Evolutionary conservation across 2,329 filamentous ascomycete genomes (phyloP), one percentile per base, ranked within the genome.

Genomic region (Rhinocladiella mackenziei): DNA sequence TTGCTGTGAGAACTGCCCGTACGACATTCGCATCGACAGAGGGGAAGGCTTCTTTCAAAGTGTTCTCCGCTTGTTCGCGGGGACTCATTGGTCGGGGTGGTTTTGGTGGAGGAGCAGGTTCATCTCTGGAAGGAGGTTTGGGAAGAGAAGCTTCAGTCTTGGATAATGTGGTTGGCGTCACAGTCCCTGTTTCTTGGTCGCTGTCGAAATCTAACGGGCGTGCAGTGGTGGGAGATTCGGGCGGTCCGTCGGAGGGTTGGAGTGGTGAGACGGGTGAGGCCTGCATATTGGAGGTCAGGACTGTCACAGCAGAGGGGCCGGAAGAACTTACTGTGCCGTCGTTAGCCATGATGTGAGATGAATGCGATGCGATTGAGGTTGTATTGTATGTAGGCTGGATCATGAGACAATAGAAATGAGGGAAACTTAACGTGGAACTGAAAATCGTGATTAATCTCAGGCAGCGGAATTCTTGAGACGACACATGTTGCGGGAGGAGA

Each of bases 1-100:
- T 97, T 10, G 92, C 92, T 17, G 78, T 76, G 53, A 98, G 70
- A 0, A 98, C 85, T 20, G 92, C 92, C 66, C 83, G 94, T 65
- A 98, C 78, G 34, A 98, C 84, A 32, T 80, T 65, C 5, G 70
- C 63, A 41, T 98, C 92, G 49, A 96, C 86, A 43, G 72, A 77
- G 0, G 92, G 92, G 59, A 98, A 98, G 0, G 92, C 92, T 65
- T 98, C 92, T 64, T 87, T 91, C 43, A 98, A 74, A 3, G 89
- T 96, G 58, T 80, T 78, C 66, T 91, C 84, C 35, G 88, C 89
- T 70, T 94, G 85, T 65, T 94, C 83, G 49, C 83, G 77, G 52
- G 92, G 84, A 53, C 80, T 86, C 59, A 87, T 60, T 34, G 91
- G 91, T 47, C 89, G 81, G 23, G 89, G 89, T 22, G 89, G 89